Percentiles rank a stretch among this genome's conserved stretches.
phyloP scores from a whole-genome alignment of 192 early-diverging fungal genomes.

The Entrophospora sp. region DNA sequence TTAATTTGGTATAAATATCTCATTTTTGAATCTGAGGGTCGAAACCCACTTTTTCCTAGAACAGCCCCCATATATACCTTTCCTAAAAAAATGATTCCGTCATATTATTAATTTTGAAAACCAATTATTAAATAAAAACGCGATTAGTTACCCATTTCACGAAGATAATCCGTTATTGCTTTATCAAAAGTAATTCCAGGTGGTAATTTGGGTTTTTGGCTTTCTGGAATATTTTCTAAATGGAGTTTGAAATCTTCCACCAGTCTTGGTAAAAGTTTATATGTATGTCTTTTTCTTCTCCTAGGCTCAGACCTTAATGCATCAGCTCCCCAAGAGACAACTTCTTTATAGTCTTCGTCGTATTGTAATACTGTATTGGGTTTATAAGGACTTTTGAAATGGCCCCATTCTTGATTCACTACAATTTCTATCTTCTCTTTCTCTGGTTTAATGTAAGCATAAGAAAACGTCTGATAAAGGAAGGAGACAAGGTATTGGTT shows the following conservation, averaged over 20 bases:
- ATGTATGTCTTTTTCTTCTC: neutral
- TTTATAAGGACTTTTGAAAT: neutral
- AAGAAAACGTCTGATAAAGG: neutral
- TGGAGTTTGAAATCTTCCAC: slow-evolving; percentile 11
- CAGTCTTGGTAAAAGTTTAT: neutral
- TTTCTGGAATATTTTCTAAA: neutral
- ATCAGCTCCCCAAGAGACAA: neutral
- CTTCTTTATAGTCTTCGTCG: neutral
- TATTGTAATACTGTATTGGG: neutral
- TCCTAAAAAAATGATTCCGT: too few relatives aligned
- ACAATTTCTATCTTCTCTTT: neutral
- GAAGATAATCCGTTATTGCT: slow-evolving; percentile 16
- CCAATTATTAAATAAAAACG: too few relatives aligned
- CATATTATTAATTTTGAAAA: too few relatives aligned
- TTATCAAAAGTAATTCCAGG: neutral
- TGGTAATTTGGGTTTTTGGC: slow-evolving; percentile 3
- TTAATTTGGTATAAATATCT: too few relatives aligned
- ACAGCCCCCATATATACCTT: too few relatives aligned
- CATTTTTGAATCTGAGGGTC: too few relatives aligned
- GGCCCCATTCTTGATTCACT: neutral
- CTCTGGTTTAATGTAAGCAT: neutral
- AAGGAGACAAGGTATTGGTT: neutral
- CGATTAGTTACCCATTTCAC: neutral
- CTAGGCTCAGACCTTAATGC: neutral
- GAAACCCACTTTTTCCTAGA: too few relatives aligned